Conservation (phyloP, 768 basidiomycete species). For the Tylopilus plumbeoviolaceoides region DNA sequence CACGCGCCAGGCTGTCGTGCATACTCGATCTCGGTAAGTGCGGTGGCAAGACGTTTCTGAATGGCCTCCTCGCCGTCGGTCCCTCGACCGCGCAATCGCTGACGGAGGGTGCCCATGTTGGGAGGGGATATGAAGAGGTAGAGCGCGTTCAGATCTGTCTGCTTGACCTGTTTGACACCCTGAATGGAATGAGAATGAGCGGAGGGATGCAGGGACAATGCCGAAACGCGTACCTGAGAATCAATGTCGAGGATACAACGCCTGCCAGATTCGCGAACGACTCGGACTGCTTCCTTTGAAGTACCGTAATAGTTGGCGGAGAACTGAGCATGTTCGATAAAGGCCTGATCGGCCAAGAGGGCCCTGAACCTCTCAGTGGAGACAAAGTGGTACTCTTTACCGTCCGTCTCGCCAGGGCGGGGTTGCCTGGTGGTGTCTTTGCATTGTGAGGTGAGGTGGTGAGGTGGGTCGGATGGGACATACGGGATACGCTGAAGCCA, state of each 20-base stretch:
- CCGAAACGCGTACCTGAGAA: slow-evolving; percentile 55
- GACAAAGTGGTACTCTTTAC: slow-evolving; percentile 87
- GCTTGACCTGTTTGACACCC: slow-evolving; percentile 92
- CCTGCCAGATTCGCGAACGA: slow-evolving; percentile 62
- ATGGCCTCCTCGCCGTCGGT: slow-evolving; percentile 78
- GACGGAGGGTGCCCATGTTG: slow-evolving; percentile 60
- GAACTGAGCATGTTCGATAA: slow-evolving; percentile 94
- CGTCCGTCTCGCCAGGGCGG: slow-evolving; percentile 76
- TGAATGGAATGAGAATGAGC: slow-evolving; percentile 29
- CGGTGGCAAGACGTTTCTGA: slow-evolving; percentile 70
- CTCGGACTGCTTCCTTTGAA: slow-evolving; percentile 68
- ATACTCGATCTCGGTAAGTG: slow-evolving; percentile 77
- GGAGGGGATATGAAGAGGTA: slow-evolving; percentile 94
- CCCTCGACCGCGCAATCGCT: slow-evolving; percentile 72
- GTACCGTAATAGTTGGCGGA: slow-evolving; percentile 94
- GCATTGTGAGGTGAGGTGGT: not conserved
- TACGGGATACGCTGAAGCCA: slow-evolving; percentile 92
- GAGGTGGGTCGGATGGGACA: not conserved
- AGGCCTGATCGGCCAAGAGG: slow-evolving; percentile 66
- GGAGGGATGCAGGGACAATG: not conserved
- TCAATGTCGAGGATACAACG: slow-evolving; percentile 96
- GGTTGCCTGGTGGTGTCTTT: slow-evolving; percentile 88
- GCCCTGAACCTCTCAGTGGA: slow-evolving; percentile 63
- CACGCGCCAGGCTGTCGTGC: slow-evolving; percentile 73
- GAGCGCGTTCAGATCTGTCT: slow-evolving; percentile 75